Evolutionary conservation across 139 green algal species (phyloP).

Genomic region (Chlamydomonas sp.): DNA sequence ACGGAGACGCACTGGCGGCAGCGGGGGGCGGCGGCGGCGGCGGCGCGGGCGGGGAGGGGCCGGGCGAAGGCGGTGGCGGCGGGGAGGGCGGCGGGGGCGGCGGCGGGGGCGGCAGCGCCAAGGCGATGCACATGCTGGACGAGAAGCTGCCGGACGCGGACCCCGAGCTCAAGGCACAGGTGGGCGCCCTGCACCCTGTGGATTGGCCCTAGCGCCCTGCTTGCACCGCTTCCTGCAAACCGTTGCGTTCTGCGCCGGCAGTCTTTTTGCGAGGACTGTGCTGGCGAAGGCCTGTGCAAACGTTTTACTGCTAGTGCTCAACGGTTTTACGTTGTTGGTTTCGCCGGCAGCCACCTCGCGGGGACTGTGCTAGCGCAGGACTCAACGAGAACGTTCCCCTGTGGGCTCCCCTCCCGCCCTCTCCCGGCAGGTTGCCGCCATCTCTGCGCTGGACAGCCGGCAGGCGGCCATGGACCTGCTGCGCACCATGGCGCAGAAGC

Average conservation of each 20-base stretch:
- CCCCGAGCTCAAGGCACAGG: slow-evolving; percentile 3
- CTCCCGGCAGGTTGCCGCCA: not conserved
- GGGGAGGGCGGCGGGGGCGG: not conserved
- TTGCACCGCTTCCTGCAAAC: no score
- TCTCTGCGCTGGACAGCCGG: slow-evolving; percentile 2
- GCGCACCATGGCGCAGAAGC: slow-evolving; percentile 3
- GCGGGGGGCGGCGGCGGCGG: not conserved
- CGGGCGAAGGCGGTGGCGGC: not conserved
- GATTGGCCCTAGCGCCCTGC: no score
- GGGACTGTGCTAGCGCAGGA: no score
- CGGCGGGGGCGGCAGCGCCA: not conserved
- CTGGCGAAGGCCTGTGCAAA: no score
- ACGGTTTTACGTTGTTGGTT: no score
- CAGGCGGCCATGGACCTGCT: slow-evolving; percentile 12
- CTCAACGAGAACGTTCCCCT: no score
- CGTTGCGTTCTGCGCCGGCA: no score
- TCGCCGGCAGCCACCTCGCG: no score
- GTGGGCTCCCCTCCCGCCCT: no score
- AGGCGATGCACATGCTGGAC: not conserved
- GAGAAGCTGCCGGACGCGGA: not conserved
- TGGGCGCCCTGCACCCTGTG: not conserved
- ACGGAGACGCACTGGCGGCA: not conserved
- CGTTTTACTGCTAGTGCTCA: no score
- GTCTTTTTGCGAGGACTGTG: no score
- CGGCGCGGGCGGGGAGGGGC: not conserved